phyloP scores from a whole-genome alignment of 2,329 filamentous ascomycete genomes.

The Monascus ruber region DNA sequence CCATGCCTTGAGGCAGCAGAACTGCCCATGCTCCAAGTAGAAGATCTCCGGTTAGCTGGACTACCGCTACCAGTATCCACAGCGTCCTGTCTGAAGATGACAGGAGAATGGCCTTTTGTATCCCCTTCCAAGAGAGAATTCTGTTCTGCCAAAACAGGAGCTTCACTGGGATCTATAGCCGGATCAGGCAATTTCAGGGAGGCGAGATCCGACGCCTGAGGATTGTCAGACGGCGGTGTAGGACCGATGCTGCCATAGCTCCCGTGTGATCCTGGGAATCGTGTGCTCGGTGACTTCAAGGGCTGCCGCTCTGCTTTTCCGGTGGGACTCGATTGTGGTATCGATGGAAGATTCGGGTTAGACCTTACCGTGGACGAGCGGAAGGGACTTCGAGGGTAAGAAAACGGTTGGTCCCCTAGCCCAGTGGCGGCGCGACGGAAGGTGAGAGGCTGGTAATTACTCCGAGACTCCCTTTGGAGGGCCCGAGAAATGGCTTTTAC shows the following conservation, averaged over 20 bases:
- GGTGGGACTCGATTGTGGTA: slow-evolving; percentile 21
- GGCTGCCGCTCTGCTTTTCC: slow-evolving; percentile 27
- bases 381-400: slow-evolving; percentile 5
- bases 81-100: slow-evolving; percentile 9
- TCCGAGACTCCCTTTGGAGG: slow-evolving; percentile 47
- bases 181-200: slow-evolving; percentile 52
- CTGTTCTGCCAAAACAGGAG: slow-evolving; percentile 8
- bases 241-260: slow-evolving; percentile 55
- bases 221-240: slow-evolving; percentile 34
- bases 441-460: slow-evolving; percentile 32
- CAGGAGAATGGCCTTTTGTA: slow-evolving; percentile 15
- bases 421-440: slow-evolving; percentile 17
- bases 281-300: slow-evolving; percentile 21
- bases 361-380: slow-evolving; percentile 7
- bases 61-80: background rate
- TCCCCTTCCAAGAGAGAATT: slow-evolving; percentile 9
- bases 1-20: slow-evolving; percentile 8
- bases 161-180: slow-evolving; percentile 39
- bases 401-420: slow-evolving; percentile 6
- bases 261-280: slow-evolving; percentile 28
- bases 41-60: slow-evolving; percentile 2
- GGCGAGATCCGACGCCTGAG: slow-evolving; percentile 29
- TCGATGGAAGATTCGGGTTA: slow-evolving; percentile 17
- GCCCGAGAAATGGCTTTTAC: slow-evolving; percentile 72
- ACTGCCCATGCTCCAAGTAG: slow-evolving; percentile 4